A percentile compares a stretch with the other conserved stretches of the same genome.
phyloP scores from a whole-genome alignment of 2,329 filamentous ascomycete genomes.

The Escovopsis sp. region DNA sequence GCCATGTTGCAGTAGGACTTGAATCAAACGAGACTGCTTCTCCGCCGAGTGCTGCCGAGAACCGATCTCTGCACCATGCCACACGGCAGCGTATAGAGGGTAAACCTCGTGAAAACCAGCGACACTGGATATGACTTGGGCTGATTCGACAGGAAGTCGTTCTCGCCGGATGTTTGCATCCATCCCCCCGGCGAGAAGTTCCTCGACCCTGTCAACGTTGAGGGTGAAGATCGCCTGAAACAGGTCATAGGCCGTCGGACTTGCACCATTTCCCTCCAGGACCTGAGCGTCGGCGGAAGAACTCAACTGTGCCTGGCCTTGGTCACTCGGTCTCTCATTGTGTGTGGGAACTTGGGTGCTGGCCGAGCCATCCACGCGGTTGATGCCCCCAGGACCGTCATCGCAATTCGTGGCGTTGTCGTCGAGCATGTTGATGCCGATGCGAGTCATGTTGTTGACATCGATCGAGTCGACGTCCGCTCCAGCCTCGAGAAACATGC shows the following conservation, averaged over 20 bases:
- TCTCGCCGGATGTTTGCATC: slow-evolving; percentile 6
- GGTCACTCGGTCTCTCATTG: too few species aligned
- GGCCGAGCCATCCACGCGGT: too few species aligned
- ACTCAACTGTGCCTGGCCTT: too few species aligned
- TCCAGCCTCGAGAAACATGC: slow-evolving; percentile 10
- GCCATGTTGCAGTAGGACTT: slow-evolving; percentile 11
- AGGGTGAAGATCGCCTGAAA: slow-evolving; percentile 8
- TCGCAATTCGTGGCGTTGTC: too few species aligned
- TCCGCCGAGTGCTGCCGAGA: too few species aligned
- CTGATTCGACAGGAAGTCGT: neutral
- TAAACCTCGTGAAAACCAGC: slow-evolving; percentile 5
- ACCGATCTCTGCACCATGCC: neutral
- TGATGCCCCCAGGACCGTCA: too few species aligned
- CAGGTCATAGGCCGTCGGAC: slow-evolving; percentile 4
- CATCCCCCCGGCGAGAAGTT: slow-evolving; percentile 6
- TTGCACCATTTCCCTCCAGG: slow-evolving; percentile 8
- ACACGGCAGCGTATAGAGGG: slow-evolving; percentile 6
- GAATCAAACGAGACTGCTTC: slow-evolving; percentile 3
- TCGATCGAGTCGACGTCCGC: slow-evolving; percentile 11
- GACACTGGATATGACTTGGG: too few species aligned
- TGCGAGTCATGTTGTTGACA: neutral
- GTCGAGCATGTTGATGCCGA: too few species aligned
- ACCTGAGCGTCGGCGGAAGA: slow-evolving; percentile 4
- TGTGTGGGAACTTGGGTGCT: too few species aligned
- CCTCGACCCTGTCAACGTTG: slow-evolving; percentile 2